Percentiles rank a stretch among this genome's conserved stretches.
Evolutionary conservation across 352 stramenopile genomes (phyloP).

Genomic region (Phytophthora podocarpi): DNA sequence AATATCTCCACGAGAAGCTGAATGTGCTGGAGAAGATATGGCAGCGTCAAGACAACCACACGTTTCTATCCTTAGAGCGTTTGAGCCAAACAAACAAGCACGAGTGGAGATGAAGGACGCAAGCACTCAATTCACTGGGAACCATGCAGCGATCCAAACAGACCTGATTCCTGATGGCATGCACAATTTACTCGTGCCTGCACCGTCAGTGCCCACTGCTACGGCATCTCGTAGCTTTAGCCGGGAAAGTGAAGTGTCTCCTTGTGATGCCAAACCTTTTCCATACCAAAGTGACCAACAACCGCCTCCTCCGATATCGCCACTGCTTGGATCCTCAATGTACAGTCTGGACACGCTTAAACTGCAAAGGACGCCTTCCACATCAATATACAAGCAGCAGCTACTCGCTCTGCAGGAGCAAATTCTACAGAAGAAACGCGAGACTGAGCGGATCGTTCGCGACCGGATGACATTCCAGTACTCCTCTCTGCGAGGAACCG

Average conservation of each 20-base stretch:
- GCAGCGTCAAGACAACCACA: conserved; percentile 7
- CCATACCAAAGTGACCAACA: not conserved
- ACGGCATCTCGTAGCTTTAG: not conserved
- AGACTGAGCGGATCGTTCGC: conserved; percentile 64
- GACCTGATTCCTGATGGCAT: conserved; percentile 67
- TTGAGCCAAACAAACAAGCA: conserved; percentile 18
- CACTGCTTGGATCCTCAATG: conserved; percentile 8
- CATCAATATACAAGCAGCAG: conserved; percentile 76
- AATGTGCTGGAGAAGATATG: not conserved
- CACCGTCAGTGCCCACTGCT: not conserved
- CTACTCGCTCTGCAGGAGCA: conserved; percentile 62
- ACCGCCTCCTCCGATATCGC: conserved; percentile 2
- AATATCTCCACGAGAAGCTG: not conserved
- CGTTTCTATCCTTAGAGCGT: conserved; percentile 64
- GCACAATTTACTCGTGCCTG: conserved; percentile 34
- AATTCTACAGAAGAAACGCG: conserved; percentile 68
- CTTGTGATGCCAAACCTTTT: not conserved
- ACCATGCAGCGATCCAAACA: conserved; percentile 72
- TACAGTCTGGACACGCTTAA: conserved; percentile 48
- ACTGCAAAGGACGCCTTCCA: conserved; percentile 37
- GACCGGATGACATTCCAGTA: conserved; percentile 70
- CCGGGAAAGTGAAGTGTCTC: not conserved
- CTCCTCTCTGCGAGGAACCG: conserved; percentile 53
- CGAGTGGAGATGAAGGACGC: conserved; percentile 65
- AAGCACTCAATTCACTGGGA: conserved; percentile 75